A percentile compares a stretch with the other conserved stretches of the same genome.
Conservation (phyloP, 1,284 basidiomycete genomes). For the Cutaneotrichosporon spelunceum region DNA sequence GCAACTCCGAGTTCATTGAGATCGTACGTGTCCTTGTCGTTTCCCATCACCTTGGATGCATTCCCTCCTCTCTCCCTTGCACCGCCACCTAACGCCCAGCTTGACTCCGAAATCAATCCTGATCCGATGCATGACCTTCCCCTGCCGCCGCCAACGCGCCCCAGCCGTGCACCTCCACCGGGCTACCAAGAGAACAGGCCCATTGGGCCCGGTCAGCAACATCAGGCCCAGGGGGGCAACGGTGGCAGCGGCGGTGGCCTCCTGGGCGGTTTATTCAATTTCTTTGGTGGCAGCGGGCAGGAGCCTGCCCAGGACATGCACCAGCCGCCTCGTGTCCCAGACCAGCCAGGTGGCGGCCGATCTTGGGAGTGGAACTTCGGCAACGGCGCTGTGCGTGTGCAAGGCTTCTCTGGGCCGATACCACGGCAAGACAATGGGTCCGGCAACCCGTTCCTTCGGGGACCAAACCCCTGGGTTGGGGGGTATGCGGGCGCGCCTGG, state of each 20-base stretch:
- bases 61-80: not conserved
- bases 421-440: not conserved
- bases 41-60: too few species aligned
- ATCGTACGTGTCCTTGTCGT: conserved; percentile 31
- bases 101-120: conserved; percentile 44
- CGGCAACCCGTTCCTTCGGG: conserved; percentile 9
- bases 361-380: conserved; percentile 17
- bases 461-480: conserved; percentile 14
- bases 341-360: conserved; percentile 1
- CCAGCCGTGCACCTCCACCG: conserved; percentile 12
- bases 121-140: conserved; percentile 45
- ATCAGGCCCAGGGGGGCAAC: not conserved
- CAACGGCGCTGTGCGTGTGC: conserved; percentile 10
- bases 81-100: conserved; percentile 25
- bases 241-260: conserved; percentile 8
- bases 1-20: conserved; percentile 46
- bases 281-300: conserved; percentile 5
- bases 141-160: conserved; percentile 36
- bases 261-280: conserved; percentile 5
- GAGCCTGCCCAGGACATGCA: not conserved
- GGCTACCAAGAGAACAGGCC: conserved; percentile 1
- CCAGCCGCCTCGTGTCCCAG: not conserved
- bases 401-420: conserved; percentile 7
- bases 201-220: conserved; percentile 7
- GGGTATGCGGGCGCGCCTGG: conserved; percentile 16